Evolutionary conservation across 768 basidiomycete species (phyloP), one percentile per base, ranked within the genome.

Genomic region (Phylloporus scabripes): DNA sequence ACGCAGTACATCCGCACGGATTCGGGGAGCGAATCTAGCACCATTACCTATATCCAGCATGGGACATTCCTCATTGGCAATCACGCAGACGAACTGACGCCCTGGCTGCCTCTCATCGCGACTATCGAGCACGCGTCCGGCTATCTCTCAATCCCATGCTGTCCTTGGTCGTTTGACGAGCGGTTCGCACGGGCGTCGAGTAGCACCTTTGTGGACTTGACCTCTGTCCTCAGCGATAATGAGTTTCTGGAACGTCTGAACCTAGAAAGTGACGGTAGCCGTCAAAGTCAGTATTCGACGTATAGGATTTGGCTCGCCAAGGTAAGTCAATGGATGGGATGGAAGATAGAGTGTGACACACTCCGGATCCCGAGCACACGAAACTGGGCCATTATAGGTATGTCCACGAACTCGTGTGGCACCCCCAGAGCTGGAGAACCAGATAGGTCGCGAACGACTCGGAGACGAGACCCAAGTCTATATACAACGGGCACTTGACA

Each of bases 61-160:
- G 80, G 75, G 1, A 68, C 74, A 3, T 98, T 96, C 69, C 68
- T 98, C 49, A 87, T 98, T 43, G 92, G 89, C 8, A 97, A 97
- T 69, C 95, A 98, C 65, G 87, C 94, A 0, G 95, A 98, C 69
- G 95, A 98, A 58, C 74, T 98, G 15, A 94, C 94, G 20, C 95
- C 95, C 0, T 98, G 94, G 94, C 65, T 92, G 0, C 91, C 95
- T 0, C 76, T 96, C 1, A 70, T 96, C 5, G 79, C 92, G 0
- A 82, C 85, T 1, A 55, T 84, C 12, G 69, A 75, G 29, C 58
- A 62, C 4, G 79, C 82, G 0, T 78, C 81, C 0, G 88, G 87
- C 5, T 88, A 87, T 58, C 65, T 91, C 38, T 85, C 78, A 5
- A 91, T 98, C 47, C 95, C 95, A 0, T 97, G 95, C 62, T 97